Conservation (phyloP, 768 basidiomycete genomes). For the Gyrodon lividus region DNA sequence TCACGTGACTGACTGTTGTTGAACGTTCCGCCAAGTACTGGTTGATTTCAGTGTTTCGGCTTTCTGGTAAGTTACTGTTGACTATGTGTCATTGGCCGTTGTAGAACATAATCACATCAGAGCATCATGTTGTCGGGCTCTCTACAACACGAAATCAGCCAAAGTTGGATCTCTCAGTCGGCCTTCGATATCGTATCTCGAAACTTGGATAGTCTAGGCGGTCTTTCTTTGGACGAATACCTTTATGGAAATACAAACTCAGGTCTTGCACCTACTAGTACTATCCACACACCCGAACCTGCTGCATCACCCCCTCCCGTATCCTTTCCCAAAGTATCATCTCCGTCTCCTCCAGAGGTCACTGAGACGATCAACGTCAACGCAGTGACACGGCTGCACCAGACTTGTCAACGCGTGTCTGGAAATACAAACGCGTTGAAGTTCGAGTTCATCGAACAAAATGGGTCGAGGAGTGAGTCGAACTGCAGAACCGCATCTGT, state of each 20-base stretch:
- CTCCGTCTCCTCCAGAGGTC: background rate
- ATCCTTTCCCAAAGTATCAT: slow-evolving; percentile 1
- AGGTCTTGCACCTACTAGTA: background rate
- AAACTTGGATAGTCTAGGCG: slow-evolving; percentile 29
- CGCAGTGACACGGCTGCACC: slow-evolving; percentile 38
- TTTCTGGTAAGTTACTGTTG: background rate
- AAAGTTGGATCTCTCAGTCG: background rate
- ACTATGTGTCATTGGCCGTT: background rate
- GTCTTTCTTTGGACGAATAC: slow-evolving; percentile 28
- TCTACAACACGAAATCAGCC: no score
- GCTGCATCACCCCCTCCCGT: background rate
- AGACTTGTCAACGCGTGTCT: slow-evolving; percentile 42
- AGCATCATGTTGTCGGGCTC: background rate
- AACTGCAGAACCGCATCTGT: no score
- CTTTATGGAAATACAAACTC: slow-evolving; percentile 7
- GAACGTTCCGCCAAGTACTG: no score
- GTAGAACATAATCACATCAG: background rate
- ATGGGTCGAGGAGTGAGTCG: slow-evolving; percentile 35
- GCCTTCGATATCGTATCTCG: slow-evolving; percentile 26
- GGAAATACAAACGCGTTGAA: slow-evolving; percentile 42
- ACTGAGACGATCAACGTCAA: slow-evolving; percentile 14
- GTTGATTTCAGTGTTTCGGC: background rate
- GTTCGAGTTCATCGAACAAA: slow-evolving; percentile 48
- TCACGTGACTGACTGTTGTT: background rate
- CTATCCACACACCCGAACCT: background rate